Percentiles rank a stretch among this genome's conserved stretches.
These are phyloP conservation scores for Crotalaria pallida DNA, from an alignment of 306 rosid species.

Conservation along the genomic window DNA sequence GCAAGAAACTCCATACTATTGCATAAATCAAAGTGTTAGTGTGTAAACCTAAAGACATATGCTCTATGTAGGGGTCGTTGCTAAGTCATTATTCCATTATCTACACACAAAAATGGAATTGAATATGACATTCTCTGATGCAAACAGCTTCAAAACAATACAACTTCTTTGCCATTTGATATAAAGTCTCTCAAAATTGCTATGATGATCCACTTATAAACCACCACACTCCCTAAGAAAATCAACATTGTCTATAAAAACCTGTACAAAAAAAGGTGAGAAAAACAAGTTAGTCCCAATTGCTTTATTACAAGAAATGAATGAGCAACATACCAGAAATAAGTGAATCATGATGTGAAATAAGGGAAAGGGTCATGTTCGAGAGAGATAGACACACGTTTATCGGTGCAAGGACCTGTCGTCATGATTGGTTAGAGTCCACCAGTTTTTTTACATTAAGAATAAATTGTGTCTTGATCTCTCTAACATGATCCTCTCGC, in stretches of 20 bases:
- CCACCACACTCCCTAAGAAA: slow-evolving; percentile 74
- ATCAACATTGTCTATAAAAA: slow-evolving; percentile 89
- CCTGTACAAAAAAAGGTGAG: slow-evolving; percentile 42
- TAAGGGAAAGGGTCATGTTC: not conserved
- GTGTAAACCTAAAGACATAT: slow-evolving; percentile 8
- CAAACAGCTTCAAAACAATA: slow-evolving; percentile 23
- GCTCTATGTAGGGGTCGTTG: slow-evolving; percentile 16
- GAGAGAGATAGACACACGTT: too few relatives aligned
- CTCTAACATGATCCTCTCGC: too few relatives aligned
- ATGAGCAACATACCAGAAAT: not conserved
- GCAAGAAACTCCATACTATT: not conserved
- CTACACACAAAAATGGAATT: slow-evolving; percentile 55
- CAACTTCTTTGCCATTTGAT: slow-evolving; percentile 15
- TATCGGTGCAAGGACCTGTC: too few relatives aligned
- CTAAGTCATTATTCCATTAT: slow-evolving; percentile 21
- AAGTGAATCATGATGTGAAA: not conserved
- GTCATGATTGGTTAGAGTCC: too few relatives aligned
- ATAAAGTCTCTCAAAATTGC: slow-evolving; percentile 18
- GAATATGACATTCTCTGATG: slow-evolving; percentile 26
- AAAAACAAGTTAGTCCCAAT: not conserved
- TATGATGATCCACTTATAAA: not conserved
- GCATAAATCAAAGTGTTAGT: not conserved
- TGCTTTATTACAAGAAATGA: slow-evolving; percentile 5
- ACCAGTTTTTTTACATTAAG: too few relatives aligned
- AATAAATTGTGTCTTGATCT: too few relatives aligned